phyloP scores from a whole-genome alignment of 2,329 filamentous ascomycete species.

The Penicillium fuscoglaucum region DNA sequence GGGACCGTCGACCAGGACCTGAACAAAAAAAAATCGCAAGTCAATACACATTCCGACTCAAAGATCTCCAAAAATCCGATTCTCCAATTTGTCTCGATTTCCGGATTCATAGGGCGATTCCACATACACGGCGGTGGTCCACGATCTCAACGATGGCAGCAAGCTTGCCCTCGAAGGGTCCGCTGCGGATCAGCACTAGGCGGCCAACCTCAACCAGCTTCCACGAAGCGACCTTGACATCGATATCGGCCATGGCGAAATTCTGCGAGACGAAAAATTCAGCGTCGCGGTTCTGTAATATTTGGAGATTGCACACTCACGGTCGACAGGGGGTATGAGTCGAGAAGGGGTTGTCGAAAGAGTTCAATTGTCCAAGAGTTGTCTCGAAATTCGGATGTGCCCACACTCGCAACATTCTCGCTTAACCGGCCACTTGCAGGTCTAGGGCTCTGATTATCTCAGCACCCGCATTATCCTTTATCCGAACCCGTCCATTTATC shows the following conservation, averaged over 20 bases:
- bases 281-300: slow-evolving; percentile 23
- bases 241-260: slow-evolving; percentile 78
- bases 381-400: slow-evolving; percentile 44
- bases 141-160: slow-evolving; percentile 98
- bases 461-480: slow-evolving; percentile 18
- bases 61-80: slow-evolving; percentile 10
- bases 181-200: slow-evolving; percentile 85
- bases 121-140: slow-evolving; percentile 98
- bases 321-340: slow-evolving; percentile 44
- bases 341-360: slow-evolving; percentile 37
- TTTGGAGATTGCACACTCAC: slow-evolving; percentile 35
- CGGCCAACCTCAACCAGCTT: slow-evolving; percentile 98
- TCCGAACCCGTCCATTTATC: slow-evolving; percentile 28
- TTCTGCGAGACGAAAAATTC: slow-evolving; percentile 47
- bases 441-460: slow-evolving; percentile 39
- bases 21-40: slow-evolving; percentile 31
- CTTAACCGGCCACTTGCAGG: slow-evolving; percentile 42
- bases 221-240: slow-evolving; percentile 81
- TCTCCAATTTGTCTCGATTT: slow-evolving; percentile 10
- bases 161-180: slow-evolving; percentile 79
- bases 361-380: slow-evolving; percentile 37
- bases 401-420: slow-evolving; percentile 40
- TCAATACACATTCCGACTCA: slow-evolving; percentile 20
- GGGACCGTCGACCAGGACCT: slow-evolving; percentile 97
- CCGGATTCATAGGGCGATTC: slow-evolving; percentile 14